Evolutionary conservation across 2,329 filamentous ascomycete genomes (phyloP).

Genomic region (Sarocladiaceae sp.): DNA sequence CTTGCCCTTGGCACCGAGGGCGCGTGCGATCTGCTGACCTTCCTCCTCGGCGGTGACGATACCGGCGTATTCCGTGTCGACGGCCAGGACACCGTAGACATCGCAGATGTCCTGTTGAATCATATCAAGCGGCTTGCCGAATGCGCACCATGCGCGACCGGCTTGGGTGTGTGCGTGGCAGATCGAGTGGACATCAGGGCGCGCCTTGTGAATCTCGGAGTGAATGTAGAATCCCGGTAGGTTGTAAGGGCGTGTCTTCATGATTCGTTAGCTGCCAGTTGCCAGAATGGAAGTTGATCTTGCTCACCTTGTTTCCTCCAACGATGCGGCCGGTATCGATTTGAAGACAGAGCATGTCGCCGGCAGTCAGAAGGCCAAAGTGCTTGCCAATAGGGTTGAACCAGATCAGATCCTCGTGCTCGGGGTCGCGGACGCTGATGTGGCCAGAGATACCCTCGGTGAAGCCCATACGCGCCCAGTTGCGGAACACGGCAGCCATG

Average conservation of each 20-base stretch:
- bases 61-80: constrained; percentile 53
- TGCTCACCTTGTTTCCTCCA: constrained; percentile 47
- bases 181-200: constrained; percentile 58
- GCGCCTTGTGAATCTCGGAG: constrained; percentile 58
- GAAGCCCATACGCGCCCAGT: constrained; percentile 23
- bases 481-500: constrained; percentile 53
- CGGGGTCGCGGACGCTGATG: constrained; percentile 61
- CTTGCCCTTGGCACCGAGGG: constrained; percentile 52
- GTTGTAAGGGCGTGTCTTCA: constrained; percentile 49
- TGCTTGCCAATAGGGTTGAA: constrained; percentile 63
- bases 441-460: constrained; percentile 38
- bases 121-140: constrained; percentile 62
- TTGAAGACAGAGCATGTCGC: constrained; percentile 62
- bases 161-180: constrained; percentile 63
- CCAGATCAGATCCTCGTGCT: constrained; percentile 58
- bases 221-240: constrained; percentile 66
- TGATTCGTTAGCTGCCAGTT: background rate
- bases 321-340: constrained; percentile 50
- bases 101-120: constrained; percentile 61
- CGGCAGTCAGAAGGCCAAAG: constrained; percentile 59
- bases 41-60: constrained; percentile 56
- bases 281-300: background rate
- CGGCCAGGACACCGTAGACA: constrained; percentile 55
- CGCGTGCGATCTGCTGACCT: constrained; percentile 55
- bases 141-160: constrained; percentile 62